Base-by-base conservation (phyloP, 1,284 basidiomycete genomes). In the Cryptococcus deneoformans region DNA sequence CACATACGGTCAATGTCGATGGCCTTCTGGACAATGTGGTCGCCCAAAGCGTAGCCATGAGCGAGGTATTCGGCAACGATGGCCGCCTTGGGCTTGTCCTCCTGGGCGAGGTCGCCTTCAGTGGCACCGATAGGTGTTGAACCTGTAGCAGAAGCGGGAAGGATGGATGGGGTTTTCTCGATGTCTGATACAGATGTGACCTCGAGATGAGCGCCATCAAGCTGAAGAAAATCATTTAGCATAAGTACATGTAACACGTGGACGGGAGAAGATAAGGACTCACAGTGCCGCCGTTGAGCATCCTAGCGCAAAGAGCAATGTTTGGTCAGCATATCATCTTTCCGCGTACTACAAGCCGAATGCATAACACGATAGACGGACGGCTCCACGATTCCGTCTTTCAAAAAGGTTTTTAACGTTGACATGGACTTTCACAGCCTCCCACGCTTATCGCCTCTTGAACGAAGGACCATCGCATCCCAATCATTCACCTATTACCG, bases 31-130 rank as follows among this genome's bases (percentile, higher is more conserved):
- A 96, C 81, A 62, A 92, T 83, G 56, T 83, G 74, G 72, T 96
- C 92, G 24, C 87, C 86, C 43, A 96, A 82, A 48, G 73, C 72
- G 79, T 96, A 96, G 2, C 93, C 93, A 71, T 84, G 86, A 42
- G 77, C 76, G 57, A 97, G 84, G 77, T 93, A 92, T 75, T 95
- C 92, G 42, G 92, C 92, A 20, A 87, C 88, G 68, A 94, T 90
- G 46, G 69, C 70, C 81, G 70, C 66, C 65, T 70, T 73, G 50
- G 78, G 78, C 75, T 79, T 79, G 69, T 79, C 78, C 65, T 79
- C 78, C 65, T 79, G 78, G 43, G 66, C 62, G 60, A 78, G 67
- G 47, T 61, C 38, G 29, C 55, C 54, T 2, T 53, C 54, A 47
- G 46, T 14, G 9, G 70, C 67, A 40, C 71, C 75, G 44, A 73